phyloP scores from a whole-genome alignment of 2,329 filamentous ascomycete species.

The Aspergillus amoenus region DNA sequence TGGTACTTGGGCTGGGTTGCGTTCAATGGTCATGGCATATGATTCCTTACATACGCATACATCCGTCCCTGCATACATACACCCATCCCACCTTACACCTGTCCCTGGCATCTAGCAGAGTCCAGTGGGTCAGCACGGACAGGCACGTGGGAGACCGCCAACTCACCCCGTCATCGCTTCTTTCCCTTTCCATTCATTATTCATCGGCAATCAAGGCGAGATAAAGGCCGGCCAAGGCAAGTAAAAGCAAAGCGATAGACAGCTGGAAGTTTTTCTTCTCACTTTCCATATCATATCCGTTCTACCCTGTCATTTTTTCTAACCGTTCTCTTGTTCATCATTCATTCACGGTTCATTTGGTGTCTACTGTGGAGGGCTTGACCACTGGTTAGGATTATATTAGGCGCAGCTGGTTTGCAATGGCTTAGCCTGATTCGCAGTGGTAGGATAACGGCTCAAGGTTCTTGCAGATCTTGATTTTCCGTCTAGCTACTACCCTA shows the following conservation, averaged over 20 bases:
- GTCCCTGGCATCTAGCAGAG: background rate
- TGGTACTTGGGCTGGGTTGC: background rate
- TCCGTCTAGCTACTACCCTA: too few species aligned
- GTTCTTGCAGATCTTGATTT: too few species aligned
- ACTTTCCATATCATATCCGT: background rate
- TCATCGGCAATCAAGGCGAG: constrained; percentile 1
- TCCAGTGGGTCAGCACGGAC: background rate
- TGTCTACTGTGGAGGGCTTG: too few species aligned
- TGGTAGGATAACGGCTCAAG: too few species aligned
- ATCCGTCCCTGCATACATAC: background rate
- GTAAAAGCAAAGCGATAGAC: constrained; percentile 5
- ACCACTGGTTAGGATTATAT: too few species aligned
- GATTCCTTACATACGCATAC: constrained; percentile 1
- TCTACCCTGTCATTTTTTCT: background rate
- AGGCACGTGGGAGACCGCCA: background rate
- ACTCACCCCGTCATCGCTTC: constrained; percentile 1
- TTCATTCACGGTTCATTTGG: background rate
- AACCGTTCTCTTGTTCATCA: background rate
- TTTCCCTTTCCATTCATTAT: background rate
- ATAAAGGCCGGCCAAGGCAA: background rate
- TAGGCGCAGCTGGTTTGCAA: too few species aligned
- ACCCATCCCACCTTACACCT: background rate
- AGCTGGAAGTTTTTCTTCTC: background rate
- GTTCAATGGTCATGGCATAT: background rate
- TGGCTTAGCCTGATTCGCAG: too few species aligned